Evolutionary conservation across 345 rosid species (phyloP).

Genomic region (Salix purpurea): DNA sequence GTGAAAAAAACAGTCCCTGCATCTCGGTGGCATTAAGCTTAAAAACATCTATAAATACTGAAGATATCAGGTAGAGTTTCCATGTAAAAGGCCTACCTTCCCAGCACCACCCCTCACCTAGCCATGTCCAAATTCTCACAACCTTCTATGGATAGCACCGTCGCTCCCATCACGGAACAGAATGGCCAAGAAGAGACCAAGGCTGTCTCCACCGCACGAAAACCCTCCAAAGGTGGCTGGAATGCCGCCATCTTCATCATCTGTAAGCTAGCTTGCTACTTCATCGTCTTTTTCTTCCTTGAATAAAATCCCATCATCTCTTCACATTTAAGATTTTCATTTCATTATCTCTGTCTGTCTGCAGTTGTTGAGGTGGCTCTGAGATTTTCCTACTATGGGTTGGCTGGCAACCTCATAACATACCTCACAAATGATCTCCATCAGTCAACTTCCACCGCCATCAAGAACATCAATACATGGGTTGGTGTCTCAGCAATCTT

Average conservation of each 20-base stretch:
- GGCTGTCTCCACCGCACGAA: neutral
- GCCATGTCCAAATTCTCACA: neutral
- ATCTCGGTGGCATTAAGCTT: neutral
- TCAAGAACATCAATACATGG: constrained; percentile 74
- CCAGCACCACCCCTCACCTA: neutral
- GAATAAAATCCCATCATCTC: neutral
- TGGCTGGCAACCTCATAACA: constrained; percentile 67
- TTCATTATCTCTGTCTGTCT: neutral
- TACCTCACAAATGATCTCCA: constrained; percentile 65
- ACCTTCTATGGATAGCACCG: constrained; percentile 30
- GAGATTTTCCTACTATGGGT: constrained; percentile 77
- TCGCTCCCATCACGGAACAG: constrained; percentile 17
- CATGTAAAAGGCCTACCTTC: neutral
- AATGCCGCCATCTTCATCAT: constrained; percentile 78
- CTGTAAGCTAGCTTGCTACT: constrained; percentile 35
- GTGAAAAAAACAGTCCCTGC: no score
- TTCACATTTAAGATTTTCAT: neutral
- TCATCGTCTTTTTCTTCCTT: neutral
- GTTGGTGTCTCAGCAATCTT: constrained; percentile 70
- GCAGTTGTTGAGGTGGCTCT: constrained; percentile 80
- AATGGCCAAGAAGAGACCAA: neutral
- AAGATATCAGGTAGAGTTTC: neutral
- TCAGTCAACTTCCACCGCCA: constrained; percentile 50
- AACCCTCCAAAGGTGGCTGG: constrained; percentile 63
- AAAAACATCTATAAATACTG: neutral